These are phyloP conservation scores for Pythium rishiriense DNA, from an alignment of 352 stramenopile species.

Conservation along the genomic window DNA sequence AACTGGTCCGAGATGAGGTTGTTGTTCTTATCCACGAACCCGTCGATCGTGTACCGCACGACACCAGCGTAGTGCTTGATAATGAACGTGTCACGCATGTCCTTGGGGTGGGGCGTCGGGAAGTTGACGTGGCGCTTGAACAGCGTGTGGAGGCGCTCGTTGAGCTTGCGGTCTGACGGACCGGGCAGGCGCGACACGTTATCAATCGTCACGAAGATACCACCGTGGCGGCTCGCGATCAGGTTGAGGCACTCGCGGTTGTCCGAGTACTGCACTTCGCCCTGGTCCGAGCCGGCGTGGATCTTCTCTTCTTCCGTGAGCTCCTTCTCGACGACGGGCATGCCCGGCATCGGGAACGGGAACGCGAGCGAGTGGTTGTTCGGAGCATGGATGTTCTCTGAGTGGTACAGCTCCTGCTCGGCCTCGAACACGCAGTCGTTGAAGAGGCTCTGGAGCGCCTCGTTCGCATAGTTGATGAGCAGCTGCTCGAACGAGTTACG, in stretches of 20 bases:
- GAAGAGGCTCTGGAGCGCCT: conserved; percentile 89
- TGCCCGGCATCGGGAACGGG: conserved; percentile 57
- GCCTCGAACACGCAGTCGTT: conserved; percentile 88
- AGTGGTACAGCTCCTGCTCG: conserved; percentile 82
- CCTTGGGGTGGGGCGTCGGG: conserved; percentile 81
- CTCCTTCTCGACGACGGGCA: conserved; percentile 35
- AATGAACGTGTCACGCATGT: conserved; percentile 83
- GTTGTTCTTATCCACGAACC: conserved; percentile 92
- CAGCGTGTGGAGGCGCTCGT: conserved; percentile 79
- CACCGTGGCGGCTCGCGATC: conserved; percentile 78
- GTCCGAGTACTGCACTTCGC: conserved; percentile 75
- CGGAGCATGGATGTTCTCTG: conserved; percentile 82
- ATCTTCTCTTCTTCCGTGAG: conserved; percentile 40
- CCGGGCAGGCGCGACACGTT: conserved; percentile 82
- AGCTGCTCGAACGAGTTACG: conserved; percentile 92
- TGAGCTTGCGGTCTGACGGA: conserved; percentile 86
- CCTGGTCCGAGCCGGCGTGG: conserved; percentile 40
- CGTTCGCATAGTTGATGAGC: conserved; percentile 93
- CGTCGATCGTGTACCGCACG: conserved; percentile 83
- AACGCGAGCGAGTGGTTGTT: conserved; percentile 83
- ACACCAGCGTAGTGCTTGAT: conserved; percentile 85
- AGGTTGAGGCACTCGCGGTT: conserved; percentile 86
- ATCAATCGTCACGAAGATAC: conserved; percentile 86
- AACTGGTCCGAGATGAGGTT: conserved; percentile 90
- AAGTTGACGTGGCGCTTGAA: conserved; percentile 86